Base-by-base conservation (phyloP, 371 early-diverging fungal genomes). In the Mortierella sp. region DNA sequence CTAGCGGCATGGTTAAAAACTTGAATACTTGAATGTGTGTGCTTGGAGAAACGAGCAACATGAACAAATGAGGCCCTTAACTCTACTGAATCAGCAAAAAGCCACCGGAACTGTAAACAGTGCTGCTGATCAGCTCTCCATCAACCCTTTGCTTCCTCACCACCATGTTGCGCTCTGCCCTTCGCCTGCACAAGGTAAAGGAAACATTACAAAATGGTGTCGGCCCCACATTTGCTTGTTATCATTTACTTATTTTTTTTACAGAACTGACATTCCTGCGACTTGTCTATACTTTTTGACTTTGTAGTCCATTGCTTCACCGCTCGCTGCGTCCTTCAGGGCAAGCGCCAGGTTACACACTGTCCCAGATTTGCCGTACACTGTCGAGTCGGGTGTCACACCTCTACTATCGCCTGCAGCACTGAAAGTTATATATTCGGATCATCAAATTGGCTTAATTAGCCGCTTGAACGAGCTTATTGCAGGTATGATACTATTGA, bases 401-500 rank as follows among this genome's bases (percentile, higher is more conserved):
- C 81, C 81, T 7, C 57, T 80, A 26, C 58, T 80, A 28, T 80
- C 81, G 5, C 72, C 81, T n/a, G 43, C 70, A 19, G 81, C 81
- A 0, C 40, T 80, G 64, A 80, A 80, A 61, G 37, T 75, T 10
- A 75, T 80, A 64, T 80, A 80, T 54, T 37, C 59, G 23, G 81
- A 80, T 42, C 81, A 80, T 42, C 75, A 75, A 45, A 71, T 58
- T 22, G 71, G 75, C 28, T 68, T 80, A 12, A 68, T 80, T 58
- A 65, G 68, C 68, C 75, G 81, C 29, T 61, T 80, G 53, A 80
- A 80, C 66, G 75, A 75, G 58, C 75, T 80, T 42, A 80, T 80
- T 57, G 81, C 81, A 59, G 81, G 81, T 80, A 56, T 29, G 40
- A 51, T 35, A 19, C 7, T 45, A 37, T 23, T 8, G 17, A 47